Percentiles rank a stretch among this genome's conserved stretches.
These are phyloP conservation scores for Coccinonectria pachysandricola DNA, from an alignment of 2,329 filamentous ascomycete genomes.

Conservation along the genomic window DNA sequence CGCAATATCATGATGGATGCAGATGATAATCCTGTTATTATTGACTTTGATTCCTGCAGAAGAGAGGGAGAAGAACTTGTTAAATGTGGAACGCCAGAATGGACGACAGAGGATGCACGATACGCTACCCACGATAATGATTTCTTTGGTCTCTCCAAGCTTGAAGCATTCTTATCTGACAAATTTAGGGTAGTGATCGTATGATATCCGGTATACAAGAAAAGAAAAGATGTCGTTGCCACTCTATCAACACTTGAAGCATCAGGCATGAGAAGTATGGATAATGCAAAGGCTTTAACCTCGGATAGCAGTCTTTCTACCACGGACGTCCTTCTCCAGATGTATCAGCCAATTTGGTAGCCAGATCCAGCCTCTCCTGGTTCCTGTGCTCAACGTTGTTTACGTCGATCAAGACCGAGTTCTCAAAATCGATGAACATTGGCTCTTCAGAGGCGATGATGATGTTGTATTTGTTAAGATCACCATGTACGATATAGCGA, in stretches of 20 bases:
- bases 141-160: too few relatives aligned
- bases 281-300: background rate
- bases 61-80: slow-evolving; percentile 1
- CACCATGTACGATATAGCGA: background rate
- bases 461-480: background rate
- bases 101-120: slow-evolving; percentile 1
- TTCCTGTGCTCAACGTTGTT: background rate
- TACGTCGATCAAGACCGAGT: background rate
- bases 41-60: slow-evolving; percentile 1
- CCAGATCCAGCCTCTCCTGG: background rate
- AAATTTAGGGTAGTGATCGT: too few relatives aligned
- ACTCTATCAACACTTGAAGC: too few relatives aligned
- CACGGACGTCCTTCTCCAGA: background rate
- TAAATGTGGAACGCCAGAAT: background rate
- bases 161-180: too few relatives aligned
- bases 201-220: too few relatives aligned
- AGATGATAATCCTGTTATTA: background rate
- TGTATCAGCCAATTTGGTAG: background rate
- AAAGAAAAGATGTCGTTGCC: too few relatives aligned
- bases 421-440: background rate
- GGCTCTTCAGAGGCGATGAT: background rate
- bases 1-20: slow-evolving; percentile 1
- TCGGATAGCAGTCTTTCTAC: background rate
- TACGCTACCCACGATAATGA: too few relatives aligned
- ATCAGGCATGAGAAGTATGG: too few relatives aligned